Base-by-base conservation (phyloP, 108 stramenopile genomes). In the Pelagomonas calceolata region DNA sequence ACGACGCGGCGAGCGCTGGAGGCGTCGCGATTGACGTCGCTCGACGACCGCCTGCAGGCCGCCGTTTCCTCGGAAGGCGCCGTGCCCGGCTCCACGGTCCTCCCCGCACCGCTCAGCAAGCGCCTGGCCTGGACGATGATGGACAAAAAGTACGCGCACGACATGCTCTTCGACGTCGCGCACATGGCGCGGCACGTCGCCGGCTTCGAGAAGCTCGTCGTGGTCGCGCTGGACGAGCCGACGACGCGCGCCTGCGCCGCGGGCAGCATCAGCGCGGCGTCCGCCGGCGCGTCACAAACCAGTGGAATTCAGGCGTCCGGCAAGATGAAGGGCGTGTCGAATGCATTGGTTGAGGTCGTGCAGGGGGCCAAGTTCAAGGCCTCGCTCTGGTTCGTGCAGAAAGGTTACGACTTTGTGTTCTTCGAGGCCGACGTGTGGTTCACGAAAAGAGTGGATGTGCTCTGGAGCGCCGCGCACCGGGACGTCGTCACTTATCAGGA, bases 311-410 rank as follows among this genome's bases (percentile, higher is more conserved):
- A 69, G 26, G 73, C 65, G 63, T 79, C 82, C 18, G 81, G 81
- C 67, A 70, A 79, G 21, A 29, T 68, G 0, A n/a, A n/a, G n/a
- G n/a, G n/a, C n/a, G 63, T 83, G 4, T 80, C 80, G 65, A 35
- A 45, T 18, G 63, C 39, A 30, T 67, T 83, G 31, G 70, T 76
- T 0, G 36, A 75, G 33, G 80, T 67, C 5, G 16, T 60, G 18
- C 43, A 67, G n/a, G 80, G 78, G 32, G 64, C 81, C 1, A 81
- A 81, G 64, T 78, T 70, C 43, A 79, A 83, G 68, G 78, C 78
- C 79, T 79, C 80, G 66, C 75, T 79, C 68, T 83, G 82, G 82
- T 83, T 78, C 44, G 33, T 83, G 44, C 64, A 67, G 18, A 78
- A 77, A 10, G 80, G 80, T 0, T 67, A 70, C n/a, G 30, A 39